phyloP scores from a whole-genome alignment of 2,329 filamentous ascomycete species.

The Malbranchea cinnamomea region DNA sequence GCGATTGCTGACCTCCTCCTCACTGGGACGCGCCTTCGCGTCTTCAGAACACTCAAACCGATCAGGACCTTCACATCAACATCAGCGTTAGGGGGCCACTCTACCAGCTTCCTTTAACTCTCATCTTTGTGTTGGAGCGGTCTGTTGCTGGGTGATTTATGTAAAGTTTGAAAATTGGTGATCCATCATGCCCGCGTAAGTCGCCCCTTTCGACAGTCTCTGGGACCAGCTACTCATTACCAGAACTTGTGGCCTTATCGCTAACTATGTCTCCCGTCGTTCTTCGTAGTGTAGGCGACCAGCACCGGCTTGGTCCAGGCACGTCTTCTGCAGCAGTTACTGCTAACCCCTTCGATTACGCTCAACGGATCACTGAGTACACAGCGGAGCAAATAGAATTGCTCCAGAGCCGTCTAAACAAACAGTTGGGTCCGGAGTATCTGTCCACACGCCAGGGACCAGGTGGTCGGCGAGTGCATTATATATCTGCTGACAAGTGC shows the following conservation, averaged over 20 bases:
- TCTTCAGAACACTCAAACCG: too few relatives aligned
- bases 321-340: constrained; percentile 20
- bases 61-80: too few relatives aligned
- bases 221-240: constrained; percentile 1
- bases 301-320: constrained; percentile 31
- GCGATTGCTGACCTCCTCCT: too few relatives aligned
- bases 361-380: constrained; percentile 57
- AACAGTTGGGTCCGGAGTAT: constrained; percentile 90
- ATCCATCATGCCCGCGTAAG: constrained; percentile 36
- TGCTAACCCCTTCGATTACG: constrained; percentile 69
- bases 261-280: too few relatives aligned
- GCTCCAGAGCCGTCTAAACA: constrained; percentile 71
- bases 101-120: too few relatives aligned
- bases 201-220: constrained; percentile 3
- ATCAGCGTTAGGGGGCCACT: too few relatives aligned
- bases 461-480: constrained; percentile 75
- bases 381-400: constrained; percentile 85
- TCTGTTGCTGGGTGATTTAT: too few relatives aligned
- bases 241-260: too few relatives aligned
- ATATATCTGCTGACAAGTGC: constrained; percentile 89
- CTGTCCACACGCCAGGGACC: constrained; percentile 76
- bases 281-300: constrained; percentile 51
- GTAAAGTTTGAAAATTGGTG: too few relatives aligned
- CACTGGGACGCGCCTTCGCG: too few relatives aligned
- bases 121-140: too few relatives aligned